These are phyloP conservation scores for Musa acuminata DNA, from an alignment of 176 grass and related monocot genomes.

Conservation along the genomic window DNA sequence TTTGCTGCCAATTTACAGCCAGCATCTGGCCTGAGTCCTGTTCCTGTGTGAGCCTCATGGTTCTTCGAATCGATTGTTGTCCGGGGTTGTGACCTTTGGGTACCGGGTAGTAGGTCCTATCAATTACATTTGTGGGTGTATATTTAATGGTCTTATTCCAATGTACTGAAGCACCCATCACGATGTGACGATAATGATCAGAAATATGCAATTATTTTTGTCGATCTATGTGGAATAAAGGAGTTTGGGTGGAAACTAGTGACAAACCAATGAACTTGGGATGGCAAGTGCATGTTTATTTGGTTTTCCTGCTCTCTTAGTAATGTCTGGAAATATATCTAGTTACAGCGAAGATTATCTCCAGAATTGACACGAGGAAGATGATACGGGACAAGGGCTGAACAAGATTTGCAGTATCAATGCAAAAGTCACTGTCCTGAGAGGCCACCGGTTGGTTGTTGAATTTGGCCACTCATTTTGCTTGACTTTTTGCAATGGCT, in stretches of 20 bases:
- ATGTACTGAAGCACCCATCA: background rate
- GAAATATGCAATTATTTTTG: background rate
- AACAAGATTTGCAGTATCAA: no score
- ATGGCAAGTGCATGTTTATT: background rate
- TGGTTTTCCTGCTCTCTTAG: background rate
- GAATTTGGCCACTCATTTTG: background rate
- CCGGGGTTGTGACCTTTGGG: background rate
- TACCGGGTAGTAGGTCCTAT: background rate
- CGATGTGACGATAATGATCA: background rate
- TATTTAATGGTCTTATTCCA: background rate
- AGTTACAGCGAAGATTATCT: no score
- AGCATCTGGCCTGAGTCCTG: conserved; percentile 51
- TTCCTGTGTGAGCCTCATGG: conserved; percentile 26
- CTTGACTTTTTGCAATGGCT: background rate
- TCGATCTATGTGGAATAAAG: background rate
- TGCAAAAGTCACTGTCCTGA: background rate
- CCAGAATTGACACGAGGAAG: no score
- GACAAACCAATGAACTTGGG: background rate
- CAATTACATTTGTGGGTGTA: background rate
- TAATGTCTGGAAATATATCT: no score
- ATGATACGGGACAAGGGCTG: no score
- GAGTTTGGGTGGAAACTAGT: background rate
- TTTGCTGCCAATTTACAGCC: conserved; percentile 46
- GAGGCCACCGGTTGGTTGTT: background rate
- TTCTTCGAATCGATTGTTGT: background rate